Evolutionary conservation across 352 stramenopile species (phyloP), one percentile per base, ranked within the genome.

Genomic region (Globisporangium acanthophoron): DNA sequence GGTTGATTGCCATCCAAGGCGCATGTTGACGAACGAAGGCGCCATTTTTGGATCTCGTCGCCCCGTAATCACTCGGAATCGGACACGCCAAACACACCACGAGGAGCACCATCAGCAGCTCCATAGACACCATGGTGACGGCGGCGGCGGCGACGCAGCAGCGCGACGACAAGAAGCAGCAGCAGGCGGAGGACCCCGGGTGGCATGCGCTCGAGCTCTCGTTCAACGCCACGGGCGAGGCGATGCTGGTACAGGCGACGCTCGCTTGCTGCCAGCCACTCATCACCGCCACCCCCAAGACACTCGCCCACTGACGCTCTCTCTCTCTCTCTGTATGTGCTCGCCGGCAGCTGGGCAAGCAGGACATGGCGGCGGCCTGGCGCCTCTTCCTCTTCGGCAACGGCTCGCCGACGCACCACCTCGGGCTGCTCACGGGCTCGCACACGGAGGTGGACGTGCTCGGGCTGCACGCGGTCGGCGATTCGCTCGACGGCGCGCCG

Each of bases 311-410:
- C 7, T 45, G 8, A 6, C n/a, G n/a, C 6, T 48, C 4, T 61
- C 31, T 48, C 15, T 46, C 3, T 47, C 11, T 44, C 5, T 24
- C 15, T 37, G 29, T 37, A 13, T 37, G 9, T 3, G 33, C 33
- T 12, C 33, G 33, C 33, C 9, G 24, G 24, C 52, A 91, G 79
- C 66, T 85, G 6, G 79, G 82, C 13, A 69, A 76, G 40, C 37
- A 61, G 58, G 65, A 82, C 12, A 92, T 93, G 76, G 78, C 62
- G 9, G 69, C 81, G 2, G 69, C 83, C n/a, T 94, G 85, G 85
- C 68, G 71, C 27, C 64, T 94, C 1, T 92, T 94, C 57, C 78
- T 94, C 3, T 90, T 90, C 47, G 85, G 85, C 47, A 88, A 94
- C 50, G 85, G 85, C 20, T 92, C 82, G 37, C 85, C 85, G 24